Evolutionary conservation across 352 stramenopile species (phyloP), one percentile per base, ranked within the genome.

Genomic region (Phytophthora pinifolia): DNA sequence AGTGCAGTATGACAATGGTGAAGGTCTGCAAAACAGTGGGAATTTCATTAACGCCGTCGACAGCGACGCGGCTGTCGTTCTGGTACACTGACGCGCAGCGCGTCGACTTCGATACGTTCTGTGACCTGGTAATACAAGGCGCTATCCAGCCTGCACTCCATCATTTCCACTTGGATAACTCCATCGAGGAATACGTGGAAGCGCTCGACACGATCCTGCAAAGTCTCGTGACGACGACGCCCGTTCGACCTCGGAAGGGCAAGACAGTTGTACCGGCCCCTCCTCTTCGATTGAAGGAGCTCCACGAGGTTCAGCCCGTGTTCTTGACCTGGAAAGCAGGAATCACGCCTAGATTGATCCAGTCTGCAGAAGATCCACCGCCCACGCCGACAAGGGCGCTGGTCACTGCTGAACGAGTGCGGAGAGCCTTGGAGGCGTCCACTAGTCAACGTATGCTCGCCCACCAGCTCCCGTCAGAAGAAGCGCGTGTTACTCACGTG

Each of bases 11-110:
- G 64, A 44, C 70, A 8, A 73, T 87, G 36, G 74, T 75, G 22
- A 85, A 83, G 48, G 42, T 89, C 8, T 83, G 72, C 62, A 85
- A 86, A 46, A 41, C 64, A 1, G 60, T 81, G 0, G 79, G 79
- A 3, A 84, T 86, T 32, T 59, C 65, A 6, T 39, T 83, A 14
- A 31, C 61, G 9, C 45, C 47, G 6, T 55, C 50, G 13, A 38
- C 46, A 17, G 47, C 34, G 22, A 67, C 42, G 20, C 41, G 27
- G 5, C 31, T 75, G 38, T 61, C 61, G 15, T 62, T 70, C 38
- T 74, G 58, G 59, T 50, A 44, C 12, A 50, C 57, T 9, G 51
- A 64, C 8, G 51, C 65, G 6, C 46, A 54, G 20, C 59, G 65
- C 13, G 67, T 88, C 1, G 72, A 68, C 14, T 79, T 89, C 37